Evolutionary conservation across 176 grass and related monocot species (phyloP).

Genomic region (Oryza punctata): DNA sequence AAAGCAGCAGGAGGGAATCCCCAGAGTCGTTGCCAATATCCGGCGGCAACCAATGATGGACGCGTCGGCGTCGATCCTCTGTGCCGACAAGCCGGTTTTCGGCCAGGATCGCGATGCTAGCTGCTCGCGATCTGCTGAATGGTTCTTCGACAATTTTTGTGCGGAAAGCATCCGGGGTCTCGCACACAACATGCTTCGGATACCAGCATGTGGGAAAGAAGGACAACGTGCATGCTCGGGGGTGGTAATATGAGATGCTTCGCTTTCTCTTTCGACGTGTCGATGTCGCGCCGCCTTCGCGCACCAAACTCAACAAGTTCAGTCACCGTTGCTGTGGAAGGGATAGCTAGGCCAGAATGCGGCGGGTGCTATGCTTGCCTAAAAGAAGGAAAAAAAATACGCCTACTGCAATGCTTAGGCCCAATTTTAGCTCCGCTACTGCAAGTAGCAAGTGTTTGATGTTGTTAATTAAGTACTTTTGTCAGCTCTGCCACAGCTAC

Average conservation of each 20-base stretch:
- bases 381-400: background rate
- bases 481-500: too few relatives aligned
- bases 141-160: background rate
- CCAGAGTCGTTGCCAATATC: background rate
- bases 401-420: too few relatives aligned
- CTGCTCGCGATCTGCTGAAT: background rate
- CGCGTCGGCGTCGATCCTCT: background rate
- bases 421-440: too few relatives aligned
- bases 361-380: background rate
- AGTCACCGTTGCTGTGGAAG: background rate
- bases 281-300: background rate
- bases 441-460: too few relatives aligned
- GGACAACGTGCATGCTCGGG: background rate
- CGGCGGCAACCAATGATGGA: slow-evolving; percentile 1
- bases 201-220: slow-evolving; percentile 28
- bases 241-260: slow-evolving; percentile 1
- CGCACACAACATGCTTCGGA: background rate
- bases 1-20: background rate
- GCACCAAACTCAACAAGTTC: background rate
- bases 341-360: background rate
- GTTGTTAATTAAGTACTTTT: too few relatives aligned
- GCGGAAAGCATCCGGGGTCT: slow-evolving; percentile 24
- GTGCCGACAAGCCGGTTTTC: slow-evolving; percentile 51
- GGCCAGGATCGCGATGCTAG: background rate
- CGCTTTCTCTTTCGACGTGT: background rate